Percentiles rank a stretch among this genome's conserved stretches.
These are phyloP conservation scores for Geoglossum glabrum DNA, from an alignment of 495 filamentous ascomycete genomes.

Conservation along the genomic window DNA sequence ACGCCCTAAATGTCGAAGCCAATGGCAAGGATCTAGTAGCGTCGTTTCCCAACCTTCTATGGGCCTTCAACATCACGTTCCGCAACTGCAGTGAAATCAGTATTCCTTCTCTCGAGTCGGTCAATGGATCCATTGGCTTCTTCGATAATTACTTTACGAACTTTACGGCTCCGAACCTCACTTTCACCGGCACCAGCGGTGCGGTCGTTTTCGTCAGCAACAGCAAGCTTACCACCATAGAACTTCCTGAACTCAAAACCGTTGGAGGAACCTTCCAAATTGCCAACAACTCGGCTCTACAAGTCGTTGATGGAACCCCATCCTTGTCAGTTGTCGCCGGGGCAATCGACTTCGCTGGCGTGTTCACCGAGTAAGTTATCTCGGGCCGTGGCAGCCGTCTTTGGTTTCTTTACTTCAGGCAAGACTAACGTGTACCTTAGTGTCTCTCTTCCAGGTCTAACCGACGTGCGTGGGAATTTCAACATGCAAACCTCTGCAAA, in stretches of 20 bases:
- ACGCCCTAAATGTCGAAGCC: conserved; percentile 38
- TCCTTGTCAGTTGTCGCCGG: conserved; percentile 49
- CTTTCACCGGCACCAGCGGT: conserved; percentile 40
- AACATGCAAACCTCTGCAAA: conserved; percentile 52
- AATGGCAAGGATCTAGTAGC: conserved; percentile 38
- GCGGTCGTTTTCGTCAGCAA: conserved; percentile 62
- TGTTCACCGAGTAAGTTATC: conserved; percentile 54
- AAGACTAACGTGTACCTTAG: conserved; percentile 23
- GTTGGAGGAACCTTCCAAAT: conserved; percentile 65
- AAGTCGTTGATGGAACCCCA: conserved; percentile 41
- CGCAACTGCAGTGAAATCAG: conserved; percentile 56
- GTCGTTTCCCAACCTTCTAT: conserved; percentile 53
- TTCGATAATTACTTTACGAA: conserved; percentile 53
- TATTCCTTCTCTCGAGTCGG: conserved; percentile 53
- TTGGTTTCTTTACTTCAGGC: background rate
- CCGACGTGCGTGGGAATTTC: conserved; percentile 67
- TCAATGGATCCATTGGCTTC: conserved; percentile 68
- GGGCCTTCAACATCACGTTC: conserved; percentile 71
- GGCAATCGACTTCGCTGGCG: conserved; percentile 76
- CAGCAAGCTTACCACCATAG: conserved; percentile 51
- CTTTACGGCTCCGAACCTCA: conserved; percentile 64
- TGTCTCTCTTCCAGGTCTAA: conserved; percentile 43
- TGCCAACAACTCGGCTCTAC: conserved; percentile 66
- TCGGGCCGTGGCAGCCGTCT: background rate
- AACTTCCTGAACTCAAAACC: conserved; percentile 41